Evolutionary conservation across 116 monocot species (phyloP).

Genomic region (Cymodocea nodosa): DNA sequence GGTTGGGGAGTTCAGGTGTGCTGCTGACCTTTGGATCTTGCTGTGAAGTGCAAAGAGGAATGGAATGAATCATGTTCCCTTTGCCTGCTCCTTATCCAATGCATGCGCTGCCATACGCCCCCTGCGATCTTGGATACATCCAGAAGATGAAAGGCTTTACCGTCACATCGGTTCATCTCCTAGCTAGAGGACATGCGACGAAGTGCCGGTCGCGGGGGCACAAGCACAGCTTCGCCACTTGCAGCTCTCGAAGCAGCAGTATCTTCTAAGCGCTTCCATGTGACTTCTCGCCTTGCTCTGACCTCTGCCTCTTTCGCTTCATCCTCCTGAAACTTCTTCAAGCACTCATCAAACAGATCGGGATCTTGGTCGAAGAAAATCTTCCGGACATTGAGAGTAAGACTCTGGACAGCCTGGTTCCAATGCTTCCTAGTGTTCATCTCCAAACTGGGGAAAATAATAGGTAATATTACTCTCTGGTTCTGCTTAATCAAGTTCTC

Average conservation of each 20-base stretch:
- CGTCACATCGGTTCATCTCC: background rate
- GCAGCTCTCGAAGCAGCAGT: conserved; percentile 27
- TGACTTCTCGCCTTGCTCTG: conserved; percentile 18
- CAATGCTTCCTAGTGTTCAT: conserved; percentile 41
- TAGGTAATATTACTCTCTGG: conserved; percentile 40
- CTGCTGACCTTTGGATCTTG: no score
- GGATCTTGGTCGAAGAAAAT: conserved; percentile 46
- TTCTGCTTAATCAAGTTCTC: conserved; percentile 44
- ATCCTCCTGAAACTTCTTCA: conserved; percentile 28
- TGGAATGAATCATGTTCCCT: background rate
- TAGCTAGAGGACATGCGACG: conserved; percentile 2
- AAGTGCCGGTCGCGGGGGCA: conserved; percentile 4
- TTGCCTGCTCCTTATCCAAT: background rate
- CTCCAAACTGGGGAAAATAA: conserved; percentile 53
- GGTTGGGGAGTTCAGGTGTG: background rate
- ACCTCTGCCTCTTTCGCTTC: conserved; percentile 15
- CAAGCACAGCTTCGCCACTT: conserved; percentile 17
- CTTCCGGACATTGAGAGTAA: conserved; percentile 38
- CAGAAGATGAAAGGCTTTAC: background rate
- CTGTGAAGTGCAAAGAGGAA: no score
- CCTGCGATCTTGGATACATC: no score
- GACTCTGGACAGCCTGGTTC: conserved; percentile 54
- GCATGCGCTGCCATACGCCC: no score
- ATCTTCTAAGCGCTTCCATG: conserved; percentile 43
- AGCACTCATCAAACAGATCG: conserved; percentile 34